Base-by-base conservation (phyloP, 176 grass and related monocot species). In the Otatea glauca region DNA sequence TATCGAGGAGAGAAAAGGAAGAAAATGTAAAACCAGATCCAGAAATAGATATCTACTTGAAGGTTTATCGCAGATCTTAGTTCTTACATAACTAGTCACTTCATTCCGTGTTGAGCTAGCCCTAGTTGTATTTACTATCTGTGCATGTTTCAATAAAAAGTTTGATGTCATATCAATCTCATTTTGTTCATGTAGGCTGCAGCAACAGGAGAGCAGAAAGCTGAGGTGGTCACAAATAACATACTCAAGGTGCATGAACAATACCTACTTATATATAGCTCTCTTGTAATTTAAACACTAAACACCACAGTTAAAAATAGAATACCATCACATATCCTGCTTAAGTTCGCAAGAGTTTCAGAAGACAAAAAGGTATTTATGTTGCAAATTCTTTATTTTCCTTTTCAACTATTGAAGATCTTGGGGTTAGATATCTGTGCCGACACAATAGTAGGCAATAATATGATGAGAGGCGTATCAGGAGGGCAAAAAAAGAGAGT, bases 401-500 rank as follows among this genome's bases (percentile, higher is more conserved):
- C 24, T 43, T 76, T 75, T 29, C 8, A 13, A 74, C 50, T 65
- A 77, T 27, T 49, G 68, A 82, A 97, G 94, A 66, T 97, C 24
- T 72, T 92, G 72, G 94, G 94, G 18, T 76, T 97, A 75, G 94
- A 97, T 72, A 77, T 93, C 24, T 97, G 94, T 76, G 94, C 91
- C 39, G 91, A 97, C 73, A 97, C 91, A 76, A 75, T 97, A 0
- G 91, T 97, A 45, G 94, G 94, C 74, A 85, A 94, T 41, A 88
- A 88, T 84, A 93, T 97, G 88, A 63, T 97, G 61, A 92, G 94
- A 88, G 94, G 94, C 21, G 85, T 97, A 84, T 97, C 94, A 5
- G 94, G 91, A 69, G 94, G 94, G 70, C 91, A 94, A 65, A 97
- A 97, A 97, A 97, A 97, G 89, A 85, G 94, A 88, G 94, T 97